phyloP scores from a whole-genome alignment of 108 stramenopile species.

The Mayamaea pseudoterrestris region DNA sequence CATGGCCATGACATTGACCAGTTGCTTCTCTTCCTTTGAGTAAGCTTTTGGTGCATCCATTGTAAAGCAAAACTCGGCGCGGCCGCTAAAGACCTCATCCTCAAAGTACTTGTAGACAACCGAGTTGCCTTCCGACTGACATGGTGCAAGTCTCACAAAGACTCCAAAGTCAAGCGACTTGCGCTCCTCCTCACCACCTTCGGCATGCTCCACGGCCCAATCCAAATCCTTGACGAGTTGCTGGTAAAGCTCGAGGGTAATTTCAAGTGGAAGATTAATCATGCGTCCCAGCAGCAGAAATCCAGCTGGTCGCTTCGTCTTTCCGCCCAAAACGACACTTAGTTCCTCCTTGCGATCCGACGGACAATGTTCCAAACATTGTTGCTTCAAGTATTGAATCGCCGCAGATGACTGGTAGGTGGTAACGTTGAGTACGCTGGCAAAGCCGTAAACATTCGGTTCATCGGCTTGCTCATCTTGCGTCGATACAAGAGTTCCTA shows the following conservation, averaged over 20 bases:
- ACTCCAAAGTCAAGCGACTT: slow-evolving; percentile 75
- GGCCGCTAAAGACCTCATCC: slow-evolving; percentile 66
- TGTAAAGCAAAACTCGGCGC: slow-evolving; percentile 67
- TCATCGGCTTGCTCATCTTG: slow-evolving; percentile 42
- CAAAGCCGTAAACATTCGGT: slow-evolving; percentile 68
- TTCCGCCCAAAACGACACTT: slow-evolving; percentile 54
- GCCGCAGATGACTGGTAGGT: slow-evolving; percentile 30
- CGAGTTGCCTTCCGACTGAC: slow-evolving; percentile 9
- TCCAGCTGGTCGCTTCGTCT: slow-evolving; percentile 71
- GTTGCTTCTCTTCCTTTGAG: slow-evolving; percentile 46
- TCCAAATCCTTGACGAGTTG: slow-evolving; percentile 77
- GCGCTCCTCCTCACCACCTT: slow-evolving; percentile 28
- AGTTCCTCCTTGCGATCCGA: slow-evolving; percentile 48
- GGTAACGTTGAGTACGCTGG: slow-evolving; percentile 68
- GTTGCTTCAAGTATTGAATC: slow-evolving; percentile 43
- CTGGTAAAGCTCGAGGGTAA: slow-evolving; percentile 60
- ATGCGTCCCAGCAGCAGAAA: slow-evolving; percentile 74
- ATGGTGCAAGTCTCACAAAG: slow-evolving; percentile 66
- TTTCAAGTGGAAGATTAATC: slow-evolving; percentile 77
- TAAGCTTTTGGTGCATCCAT: slow-evolving; percentile 43
- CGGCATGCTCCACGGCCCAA: slow-evolving; percentile 50
- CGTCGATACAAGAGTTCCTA: slow-evolving; percentile 69
- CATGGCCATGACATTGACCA: slow-evolving; percentile 53
- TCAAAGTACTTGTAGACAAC: slow-evolving; percentile 71
- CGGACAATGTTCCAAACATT: slow-evolving; percentile 53